Conservation (phyloP, 495 filamentous ascomycete species). For the Evernia prunastri region DNA sequence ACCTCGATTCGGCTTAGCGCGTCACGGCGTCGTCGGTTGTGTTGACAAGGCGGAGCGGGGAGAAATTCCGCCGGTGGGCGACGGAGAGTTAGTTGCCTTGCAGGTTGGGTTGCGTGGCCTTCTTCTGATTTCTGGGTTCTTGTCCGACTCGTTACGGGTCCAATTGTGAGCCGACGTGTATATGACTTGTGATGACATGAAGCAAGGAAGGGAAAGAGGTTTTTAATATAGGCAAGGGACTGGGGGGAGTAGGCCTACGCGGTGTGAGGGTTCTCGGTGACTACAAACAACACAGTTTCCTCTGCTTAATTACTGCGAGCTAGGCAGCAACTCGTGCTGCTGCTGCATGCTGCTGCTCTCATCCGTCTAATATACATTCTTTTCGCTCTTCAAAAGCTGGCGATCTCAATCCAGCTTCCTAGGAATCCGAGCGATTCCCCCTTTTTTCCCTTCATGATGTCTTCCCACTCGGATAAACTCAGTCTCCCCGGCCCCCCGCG, state of each 20-base stretch:
- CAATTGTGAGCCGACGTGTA: neutral
- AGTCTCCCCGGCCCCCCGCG: constrained; percentile 70
- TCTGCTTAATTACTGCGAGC: neutral
- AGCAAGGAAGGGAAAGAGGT: neutral
- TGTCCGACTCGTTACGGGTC: neutral
- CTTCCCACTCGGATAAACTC: constrained; percentile 65
- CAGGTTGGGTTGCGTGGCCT: no score
- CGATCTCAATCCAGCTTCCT: constrained; percentile 81
- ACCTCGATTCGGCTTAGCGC: no score
- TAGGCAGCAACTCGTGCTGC: neutral
- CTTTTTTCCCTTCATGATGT: constrained; percentile 57
- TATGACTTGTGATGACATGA: neutral
- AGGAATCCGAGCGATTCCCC: constrained; percentile 65
- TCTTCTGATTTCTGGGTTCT: no score
- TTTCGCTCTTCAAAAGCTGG: constrained; percentile 42
- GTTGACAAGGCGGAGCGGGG: no score
- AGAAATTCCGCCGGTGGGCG: no score
- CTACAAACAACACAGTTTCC: neutral
- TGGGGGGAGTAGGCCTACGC: no score
- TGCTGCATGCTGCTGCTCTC: neutral
- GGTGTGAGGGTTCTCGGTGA: neutral
- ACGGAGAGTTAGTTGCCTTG: no score
- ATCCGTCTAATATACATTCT: neutral
- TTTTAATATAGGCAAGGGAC: no score
- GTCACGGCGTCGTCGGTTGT: no score